Conservation (phyloP, 2,329 filamentous ascomycete genomes). For the Microcyclosporella mali region DNA sequence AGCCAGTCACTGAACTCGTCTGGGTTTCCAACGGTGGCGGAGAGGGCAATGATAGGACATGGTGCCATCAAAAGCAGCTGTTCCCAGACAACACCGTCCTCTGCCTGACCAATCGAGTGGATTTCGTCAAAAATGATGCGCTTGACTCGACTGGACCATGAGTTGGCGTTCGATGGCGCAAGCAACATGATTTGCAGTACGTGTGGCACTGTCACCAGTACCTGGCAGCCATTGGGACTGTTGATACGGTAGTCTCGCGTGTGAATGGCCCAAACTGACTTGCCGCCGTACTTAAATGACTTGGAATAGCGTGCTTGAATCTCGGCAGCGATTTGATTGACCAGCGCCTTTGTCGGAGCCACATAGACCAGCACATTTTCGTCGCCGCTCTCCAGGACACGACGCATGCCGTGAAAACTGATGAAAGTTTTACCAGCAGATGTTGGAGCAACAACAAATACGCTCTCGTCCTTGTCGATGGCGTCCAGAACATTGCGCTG, state of each 20-base stretch:
- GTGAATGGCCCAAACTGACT: slow-evolving; percentile 72
- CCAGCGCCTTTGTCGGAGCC: slow-evolving; percentile 72
- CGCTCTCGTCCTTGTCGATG: slow-evolving; percentile 62
- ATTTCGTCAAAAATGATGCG: slow-evolving; percentile 80
- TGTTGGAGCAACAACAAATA: slow-evolving; percentile 71
- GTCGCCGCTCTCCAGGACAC: slow-evolving; percentile 61
- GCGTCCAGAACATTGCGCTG: slow-evolving; percentile 67
- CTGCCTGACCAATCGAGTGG: slow-evolving; percentile 69
- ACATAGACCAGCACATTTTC: slow-evolving; percentile 71
- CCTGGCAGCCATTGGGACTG: slow-evolving; percentile 64
- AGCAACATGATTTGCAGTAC: slow-evolving; percentile 74
- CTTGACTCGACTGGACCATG: slow-evolving; percentile 62
- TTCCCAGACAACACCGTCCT: slow-evolving; percentile 73
- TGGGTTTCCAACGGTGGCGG: slow-evolving; percentile 73
- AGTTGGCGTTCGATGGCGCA: slow-evolving; percentile 57
- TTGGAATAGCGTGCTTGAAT: slow-evolving; percentile 70
- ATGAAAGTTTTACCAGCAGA: slow-evolving; percentile 80
- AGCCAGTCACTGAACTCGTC: slow-evolving; percentile 65
- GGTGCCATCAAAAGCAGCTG: slow-evolving; percentile 67
- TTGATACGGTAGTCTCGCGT: slow-evolving; percentile 71
- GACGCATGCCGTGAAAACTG: slow-evolving; percentile 77
- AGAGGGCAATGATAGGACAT: slow-evolving; percentile 72
- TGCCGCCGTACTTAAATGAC: slow-evolving; percentile 52
- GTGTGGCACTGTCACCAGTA: slow-evolving; percentile 71
- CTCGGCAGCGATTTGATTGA: slow-evolving; percentile 78